A percentile compares a stretch with the other conserved stretches of the same genome.
Evolutionary conservation across 805 yeast species (phyloP).

Genomic region (Kluyveromyces aestuarii): DNA sequence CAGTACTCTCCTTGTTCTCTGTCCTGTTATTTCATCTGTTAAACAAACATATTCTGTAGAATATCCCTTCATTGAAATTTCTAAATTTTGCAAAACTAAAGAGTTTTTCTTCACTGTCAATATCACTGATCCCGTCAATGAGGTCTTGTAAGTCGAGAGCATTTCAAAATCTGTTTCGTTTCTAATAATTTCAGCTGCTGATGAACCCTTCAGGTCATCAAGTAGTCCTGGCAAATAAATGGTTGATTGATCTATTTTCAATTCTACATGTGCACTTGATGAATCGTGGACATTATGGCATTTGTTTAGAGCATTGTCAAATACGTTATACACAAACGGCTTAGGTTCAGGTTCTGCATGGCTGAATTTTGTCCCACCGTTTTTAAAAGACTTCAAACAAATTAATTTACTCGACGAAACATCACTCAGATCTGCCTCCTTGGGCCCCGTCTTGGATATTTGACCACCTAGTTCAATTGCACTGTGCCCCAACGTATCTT

Average conservation of each 20-base stretch:
- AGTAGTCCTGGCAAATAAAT: constrained; percentile 4
- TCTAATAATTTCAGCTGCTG: background rate
- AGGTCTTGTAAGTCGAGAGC: background rate
- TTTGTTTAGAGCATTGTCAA: constrained; percentile 1
- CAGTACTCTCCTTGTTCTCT: background rate
- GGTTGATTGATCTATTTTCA: constrained; percentile 1
- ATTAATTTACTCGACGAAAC: background rate
- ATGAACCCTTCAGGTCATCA: background rate
- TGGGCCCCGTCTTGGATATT: background rate
- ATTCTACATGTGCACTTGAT: constrained; percentile 1
- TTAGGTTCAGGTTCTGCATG: constrained; percentile 2
- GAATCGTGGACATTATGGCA: constrained; percentile 1
- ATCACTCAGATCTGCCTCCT: background rate
- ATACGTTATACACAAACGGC: constrained; percentile 5
- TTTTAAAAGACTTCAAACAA: constrained; percentile 1
- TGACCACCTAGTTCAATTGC: background rate
- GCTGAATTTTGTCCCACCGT: constrained; percentile 2
- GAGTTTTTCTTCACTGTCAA: constrained; percentile 4
- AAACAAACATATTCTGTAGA: constrained; percentile 5
- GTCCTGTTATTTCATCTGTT: background rate
- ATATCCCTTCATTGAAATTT: constrained; percentile 6
- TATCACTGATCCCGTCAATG: constrained; percentile 4
- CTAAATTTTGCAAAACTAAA: constrained; percentile 1
- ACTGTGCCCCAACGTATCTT: background rate
- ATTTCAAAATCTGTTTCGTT: background rate